These are phyloP conservation scores for Croton laevigatus DNA, from an alignment of 441 rosid genomes.

Conservation along the genomic window DNA sequence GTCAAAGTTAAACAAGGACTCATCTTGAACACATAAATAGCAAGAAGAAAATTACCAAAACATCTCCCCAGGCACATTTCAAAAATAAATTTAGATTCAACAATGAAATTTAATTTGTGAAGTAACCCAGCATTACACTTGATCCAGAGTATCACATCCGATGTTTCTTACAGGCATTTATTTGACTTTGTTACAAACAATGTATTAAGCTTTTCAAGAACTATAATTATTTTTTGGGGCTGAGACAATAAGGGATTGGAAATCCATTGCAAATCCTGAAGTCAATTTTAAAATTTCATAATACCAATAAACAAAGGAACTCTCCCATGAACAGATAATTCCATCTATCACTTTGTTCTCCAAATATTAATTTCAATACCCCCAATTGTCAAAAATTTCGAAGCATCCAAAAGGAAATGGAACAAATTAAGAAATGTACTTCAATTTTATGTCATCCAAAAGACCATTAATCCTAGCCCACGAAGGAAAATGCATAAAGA, in stretches of 20 bases:
- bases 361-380: not conserved
- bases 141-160: too few relatives aligned
- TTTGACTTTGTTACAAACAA: not conserved
- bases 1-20: not conserved
- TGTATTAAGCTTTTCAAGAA: not conserved
- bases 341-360: not conserved
- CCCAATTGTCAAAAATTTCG: not conserved
- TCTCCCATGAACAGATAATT: not conserved
- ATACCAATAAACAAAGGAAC: not conserved
- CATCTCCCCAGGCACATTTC: not conserved
- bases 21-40: not conserved
- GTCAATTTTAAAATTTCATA: not conserved
- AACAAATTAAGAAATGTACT: not conserved
- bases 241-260: not conserved
- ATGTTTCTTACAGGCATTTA: not conserved
- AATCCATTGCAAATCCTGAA: not conserved
- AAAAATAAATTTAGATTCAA: not conserved
- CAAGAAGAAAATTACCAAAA: not conserved
- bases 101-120: not conserved
- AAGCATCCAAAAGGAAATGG: constrained; percentile 23
- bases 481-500: not conserved
- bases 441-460: not conserved
- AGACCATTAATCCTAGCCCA: not conserved
- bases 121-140: not conserved
- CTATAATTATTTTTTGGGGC: not conserved